Conservation (phyloP, 116 monocot species). For the Zostera marina region DNA sequence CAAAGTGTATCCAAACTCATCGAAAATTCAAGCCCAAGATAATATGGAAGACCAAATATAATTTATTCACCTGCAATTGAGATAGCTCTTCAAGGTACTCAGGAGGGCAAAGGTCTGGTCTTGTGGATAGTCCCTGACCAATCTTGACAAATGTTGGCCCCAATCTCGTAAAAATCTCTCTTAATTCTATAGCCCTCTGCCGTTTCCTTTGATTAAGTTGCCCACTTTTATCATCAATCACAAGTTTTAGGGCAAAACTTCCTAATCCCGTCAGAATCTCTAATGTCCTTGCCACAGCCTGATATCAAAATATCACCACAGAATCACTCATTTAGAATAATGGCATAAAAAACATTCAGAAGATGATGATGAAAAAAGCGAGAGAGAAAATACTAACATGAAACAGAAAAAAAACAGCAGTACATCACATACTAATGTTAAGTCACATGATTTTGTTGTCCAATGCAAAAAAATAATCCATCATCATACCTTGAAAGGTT, state of each 20-base stretch:
- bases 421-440: too few species aligned
- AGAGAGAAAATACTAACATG: too few species aligned
- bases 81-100: conserved; percentile 90
- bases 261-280: conserved; percentile 57
- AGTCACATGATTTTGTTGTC: too few species aligned
- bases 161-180: conserved; percentile 48
- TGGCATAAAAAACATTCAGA: too few species aligned
- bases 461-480: background rate
- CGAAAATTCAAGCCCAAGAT: background rate
- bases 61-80: conserved; percentile 49
- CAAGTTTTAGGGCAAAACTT: conserved; percentile 39
- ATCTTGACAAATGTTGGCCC: conserved; percentile 97
- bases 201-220: conserved; percentile 35
- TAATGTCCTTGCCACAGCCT: conserved; percentile 42
- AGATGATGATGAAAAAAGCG: too few species aligned
- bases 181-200: conserved; percentile 50
- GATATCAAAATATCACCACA: background rate
- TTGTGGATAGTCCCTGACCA: conserved; percentile 87
- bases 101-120: conserved; percentile 91
- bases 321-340: background rate
- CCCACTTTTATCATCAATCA: conserved; percentile 49
- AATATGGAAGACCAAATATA: background rate
- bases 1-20: too few species aligned
- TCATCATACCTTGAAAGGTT: conserved; percentile 45
- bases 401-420: too few species aligned